phyloP scores from a whole-genome alignment of 352 stramenopile genomes.

The Phytophthora megakarya region DNA sequence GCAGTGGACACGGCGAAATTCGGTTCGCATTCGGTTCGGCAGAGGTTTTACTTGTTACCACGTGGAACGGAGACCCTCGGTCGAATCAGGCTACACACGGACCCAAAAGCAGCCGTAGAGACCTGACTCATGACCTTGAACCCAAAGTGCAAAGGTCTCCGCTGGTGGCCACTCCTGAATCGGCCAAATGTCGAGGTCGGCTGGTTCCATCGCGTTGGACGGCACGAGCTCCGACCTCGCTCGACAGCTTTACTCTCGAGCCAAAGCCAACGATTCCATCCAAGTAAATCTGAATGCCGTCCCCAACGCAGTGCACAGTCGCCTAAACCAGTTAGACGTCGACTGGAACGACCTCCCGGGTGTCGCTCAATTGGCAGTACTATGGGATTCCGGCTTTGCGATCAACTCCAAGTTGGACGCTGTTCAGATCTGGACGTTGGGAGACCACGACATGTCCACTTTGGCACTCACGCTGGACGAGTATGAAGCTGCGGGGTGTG shows the following conservation, averaged over 20 bases:
- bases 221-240: conserved; percentile 42
- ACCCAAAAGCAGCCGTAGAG: no score
- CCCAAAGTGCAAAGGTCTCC: not conserved
- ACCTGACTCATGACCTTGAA: no score
- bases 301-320: conserved; percentile 10
- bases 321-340: conserved; percentile 9
- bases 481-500: conserved; percentile 25
- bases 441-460: conserved; percentile 24
- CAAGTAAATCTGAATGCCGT: conserved; percentile 12
- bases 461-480: conserved; percentile 34
- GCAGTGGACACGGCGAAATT: not conserved
- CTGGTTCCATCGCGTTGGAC: conserved; percentile 27
- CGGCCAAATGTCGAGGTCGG: conserved; percentile 4
- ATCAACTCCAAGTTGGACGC: conserved; percentile 6
- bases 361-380: conserved; percentile 33
- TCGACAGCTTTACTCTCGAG: conserved; percentile 33
- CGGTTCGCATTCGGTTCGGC: not conserved
- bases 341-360: conserved; percentile 30
- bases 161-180: conserved; percentile 14
- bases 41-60: no score
- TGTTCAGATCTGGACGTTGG: conserved; percentile 29
- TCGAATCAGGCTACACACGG: no score
- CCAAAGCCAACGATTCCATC: conserved; percentile 16
- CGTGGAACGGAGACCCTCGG: no score
- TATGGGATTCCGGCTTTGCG: conserved; percentile 46